Percentiles rank a stretch among this genome's conserved stretches.
Evolutionary conservation across 306 rosid genomes (phyloP).

Genomic region (Acacia acuminata): DNA sequence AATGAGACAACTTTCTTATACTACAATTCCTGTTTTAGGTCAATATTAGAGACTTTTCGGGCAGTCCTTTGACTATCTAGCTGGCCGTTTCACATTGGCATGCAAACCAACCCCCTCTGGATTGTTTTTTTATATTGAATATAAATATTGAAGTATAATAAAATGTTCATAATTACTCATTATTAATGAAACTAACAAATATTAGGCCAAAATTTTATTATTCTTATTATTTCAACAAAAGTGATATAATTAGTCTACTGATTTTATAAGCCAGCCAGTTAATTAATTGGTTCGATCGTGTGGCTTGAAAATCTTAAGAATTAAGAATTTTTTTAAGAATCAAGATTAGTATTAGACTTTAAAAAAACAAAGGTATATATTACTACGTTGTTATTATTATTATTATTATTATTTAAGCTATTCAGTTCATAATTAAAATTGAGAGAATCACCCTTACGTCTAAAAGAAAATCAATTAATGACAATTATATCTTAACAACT

Average conservation of each 20-base stretch:
- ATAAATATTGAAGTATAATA: neutral
- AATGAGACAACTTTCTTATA: neutral
- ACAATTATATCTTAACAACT: too few relatives aligned
- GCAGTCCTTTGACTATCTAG: neutral
- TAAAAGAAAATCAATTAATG: too few relatives aligned
- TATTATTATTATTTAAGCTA: too few relatives aligned
- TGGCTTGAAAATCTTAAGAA: too few relatives aligned
- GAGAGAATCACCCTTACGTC: too few relatives aligned
- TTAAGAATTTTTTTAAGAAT: too few relatives aligned
- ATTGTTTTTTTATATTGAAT: neutral
- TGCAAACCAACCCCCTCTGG: neutral
- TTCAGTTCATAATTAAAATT: too few relatives aligned
- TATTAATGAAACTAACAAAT: neutral
- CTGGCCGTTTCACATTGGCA: neutral
- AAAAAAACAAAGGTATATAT: too few relatives aligned
- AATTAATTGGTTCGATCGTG: constrained; percentile 1
- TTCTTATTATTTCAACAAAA: neutral
- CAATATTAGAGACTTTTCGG: neutral
- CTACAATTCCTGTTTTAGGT: neutral
- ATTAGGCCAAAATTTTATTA: neutral
- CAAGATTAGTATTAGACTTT: too few relatives aligned
- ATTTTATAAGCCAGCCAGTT: neutral
- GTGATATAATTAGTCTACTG: neutral
- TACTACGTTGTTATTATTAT: too few relatives aligned
- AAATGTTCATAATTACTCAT: neutral